phyloP scores from a whole-genome alignment of 306 rosid species.

The Glycine soja region DNA sequence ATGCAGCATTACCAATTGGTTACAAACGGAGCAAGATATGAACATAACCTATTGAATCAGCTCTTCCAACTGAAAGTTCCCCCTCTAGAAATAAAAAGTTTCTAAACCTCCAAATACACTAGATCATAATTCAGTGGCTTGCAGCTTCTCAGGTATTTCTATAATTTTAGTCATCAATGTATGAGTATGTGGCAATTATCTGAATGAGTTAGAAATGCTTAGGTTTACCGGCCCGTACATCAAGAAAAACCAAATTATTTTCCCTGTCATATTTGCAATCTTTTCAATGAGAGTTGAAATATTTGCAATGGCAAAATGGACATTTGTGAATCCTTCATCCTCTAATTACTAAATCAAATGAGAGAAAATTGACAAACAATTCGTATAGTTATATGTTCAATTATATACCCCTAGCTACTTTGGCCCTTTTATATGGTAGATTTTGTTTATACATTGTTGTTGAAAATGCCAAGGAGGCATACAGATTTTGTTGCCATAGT shows the following conservation, averaged over 20 bases:
- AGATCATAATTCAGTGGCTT: no score
- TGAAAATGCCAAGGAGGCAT: neutral
- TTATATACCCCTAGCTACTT: constrained; percentile 1
- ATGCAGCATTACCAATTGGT: no score
- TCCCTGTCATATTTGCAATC: neutral
- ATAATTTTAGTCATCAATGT: no score
- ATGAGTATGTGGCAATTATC: no score
- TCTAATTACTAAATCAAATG: neutral
- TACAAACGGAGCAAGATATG: no score
- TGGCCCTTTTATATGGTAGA: neutral
- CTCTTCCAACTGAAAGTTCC: no score
- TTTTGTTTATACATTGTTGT: neutral
- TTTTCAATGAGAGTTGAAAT: neutral
- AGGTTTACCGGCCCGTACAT: neutral
- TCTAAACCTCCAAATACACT: no score
- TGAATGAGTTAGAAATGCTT: no score
- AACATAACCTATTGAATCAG: no score
- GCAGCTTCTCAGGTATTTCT: neutral
- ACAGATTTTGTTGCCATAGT: neutral
- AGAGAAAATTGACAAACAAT: neutral
- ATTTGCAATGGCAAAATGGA: neutral
- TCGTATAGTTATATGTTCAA: neutral
- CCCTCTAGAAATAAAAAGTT: no score
- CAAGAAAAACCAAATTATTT: neutral
- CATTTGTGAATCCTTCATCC: neutral